A percentile compares a stretch with the other conserved stretches of the same genome.
Evolutionary conservation across 129 eudicot species (phyloP).

Genomic region (Saposhnikovia divaricata): DNA sequence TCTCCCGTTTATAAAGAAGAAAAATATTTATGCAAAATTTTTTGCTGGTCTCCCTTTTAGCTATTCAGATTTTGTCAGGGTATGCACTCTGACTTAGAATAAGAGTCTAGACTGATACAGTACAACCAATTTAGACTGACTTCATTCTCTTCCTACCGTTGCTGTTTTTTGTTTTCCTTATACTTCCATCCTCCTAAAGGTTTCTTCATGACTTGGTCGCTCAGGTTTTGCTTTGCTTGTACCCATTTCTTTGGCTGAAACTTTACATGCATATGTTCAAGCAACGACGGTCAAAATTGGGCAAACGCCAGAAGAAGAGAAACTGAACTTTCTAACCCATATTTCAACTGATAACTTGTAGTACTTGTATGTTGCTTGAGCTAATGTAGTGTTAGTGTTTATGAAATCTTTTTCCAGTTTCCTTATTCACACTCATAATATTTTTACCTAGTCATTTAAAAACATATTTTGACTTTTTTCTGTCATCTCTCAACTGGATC

Average conservation of each 20-base stretch:
- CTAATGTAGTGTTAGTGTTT: neutral
- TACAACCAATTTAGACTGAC: neutral
- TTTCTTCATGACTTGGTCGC: neutral
- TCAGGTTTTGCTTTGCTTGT: slow-evolving; percentile 63
- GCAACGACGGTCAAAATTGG: slow-evolving; percentile 70
- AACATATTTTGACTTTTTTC: neutral
- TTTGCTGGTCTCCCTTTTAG: slow-evolving; percentile 59
- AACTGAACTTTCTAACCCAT: slow-evolving; percentile 26
- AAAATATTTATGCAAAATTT: slow-evolving; percentile 47
- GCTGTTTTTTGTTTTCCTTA: neutral
- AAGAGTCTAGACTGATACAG: neutral
- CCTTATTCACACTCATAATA: neutral
- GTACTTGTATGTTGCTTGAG: neutral
- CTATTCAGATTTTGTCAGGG: slow-evolving; percentile 62
- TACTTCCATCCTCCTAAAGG: neutral
- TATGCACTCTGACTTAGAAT: slow-evolving; percentile 17
- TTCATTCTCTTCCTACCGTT: neutral
- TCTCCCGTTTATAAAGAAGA: slow-evolving; percentile 67
- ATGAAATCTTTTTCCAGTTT: neutral
- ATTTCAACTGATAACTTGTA: neutral
- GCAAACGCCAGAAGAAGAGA: slow-evolving; percentile 40
- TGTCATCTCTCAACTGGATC: neutral
- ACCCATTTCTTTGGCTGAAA: slow-evolving; percentile 84
- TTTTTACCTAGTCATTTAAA: neutral
- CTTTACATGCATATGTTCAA: slow-evolving; percentile 78